Base-by-base conservation (phyloP, 805 yeast species). In the Starmerella powellii region DNA sequence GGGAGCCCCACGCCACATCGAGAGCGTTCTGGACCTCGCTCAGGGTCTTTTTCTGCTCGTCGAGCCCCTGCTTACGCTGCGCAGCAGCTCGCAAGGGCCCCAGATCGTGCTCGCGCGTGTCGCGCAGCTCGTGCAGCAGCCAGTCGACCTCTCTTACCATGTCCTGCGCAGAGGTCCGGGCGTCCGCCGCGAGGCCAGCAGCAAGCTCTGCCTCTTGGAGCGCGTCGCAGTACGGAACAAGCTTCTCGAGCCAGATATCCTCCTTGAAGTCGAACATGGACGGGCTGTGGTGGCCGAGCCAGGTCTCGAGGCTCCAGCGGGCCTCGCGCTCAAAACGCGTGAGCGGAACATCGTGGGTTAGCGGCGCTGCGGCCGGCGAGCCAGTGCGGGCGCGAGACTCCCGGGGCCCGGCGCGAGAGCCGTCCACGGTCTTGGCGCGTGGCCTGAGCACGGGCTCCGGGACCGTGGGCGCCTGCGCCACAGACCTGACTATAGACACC, bases 71-170 rank as follows among this genome's bases (percentile, higher is more conserved):
- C 38, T 78, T 63, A 42, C 80, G 63, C 10, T 63, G 55, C 19
- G 70, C 68, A 1, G 84, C 73, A 37, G 73, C 69, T 0, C 62
- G 53, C 50, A 80, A 80, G 56, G 85, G 80, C 27, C 72, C 80
- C 16, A 61, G 57, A 0, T 94, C 80, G 42, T 78, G 80, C 16
- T 59, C 55, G 4, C 76, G 68, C 6, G 85, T 82, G 12, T 71
- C 66, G 38, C 72, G 71, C 50, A 81, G 73, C 20, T 74, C 71
- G 2, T 55, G 45, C 3, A 74, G 63, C 33, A 84, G 63, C 2
- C 64, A 59, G 19, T 68, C 64, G 39, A 81, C 63, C 15, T 69
- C 64, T 2, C 53, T 55, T 18, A 73, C 59, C 5, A 82, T 63
- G 0, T 51, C 41, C 12, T 63, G 62, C 0, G 83, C 69, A 21